Evolutionary conservation across 1,284 basidiomycete genomes (phyloP).

Genomic region (Ceratobasidium sp.): DNA sequence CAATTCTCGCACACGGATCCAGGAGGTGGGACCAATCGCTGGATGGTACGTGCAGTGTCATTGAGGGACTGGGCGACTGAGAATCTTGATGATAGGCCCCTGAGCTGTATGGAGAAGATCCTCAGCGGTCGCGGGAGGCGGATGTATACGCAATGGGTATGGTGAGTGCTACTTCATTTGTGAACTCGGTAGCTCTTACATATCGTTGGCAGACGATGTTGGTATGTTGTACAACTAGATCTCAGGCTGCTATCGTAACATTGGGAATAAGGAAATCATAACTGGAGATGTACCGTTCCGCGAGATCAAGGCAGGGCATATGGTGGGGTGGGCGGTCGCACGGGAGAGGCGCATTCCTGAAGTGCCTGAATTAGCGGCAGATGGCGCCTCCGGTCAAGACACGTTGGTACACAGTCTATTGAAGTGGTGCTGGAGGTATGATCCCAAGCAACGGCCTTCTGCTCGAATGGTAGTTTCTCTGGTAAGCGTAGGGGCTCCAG

Average conservation of each 20-base stretch:
- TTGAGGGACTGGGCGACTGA: not conserved
- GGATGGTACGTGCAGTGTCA: not conserved
- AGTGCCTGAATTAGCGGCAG: not conserved
- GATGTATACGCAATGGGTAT: too few species aligned
- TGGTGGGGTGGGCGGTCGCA: not conserved
- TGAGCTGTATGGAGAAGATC: not conserved
- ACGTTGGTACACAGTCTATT: not conserved
- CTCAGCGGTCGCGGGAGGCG: not conserved
- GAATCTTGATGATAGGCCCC: not conserved
- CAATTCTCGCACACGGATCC: constrained; percentile 6
- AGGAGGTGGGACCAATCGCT: too few species aligned
- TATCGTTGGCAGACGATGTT: constrained; percentile 2
- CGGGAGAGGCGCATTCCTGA: not conserved
- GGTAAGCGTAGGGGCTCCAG: not conserved
- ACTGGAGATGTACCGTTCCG: not conserved
- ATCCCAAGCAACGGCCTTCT: not conserved
- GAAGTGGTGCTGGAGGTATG: not conserved
- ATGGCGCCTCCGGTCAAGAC: too few species aligned
- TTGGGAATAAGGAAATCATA: not conserved
- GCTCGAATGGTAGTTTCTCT: not conserved
- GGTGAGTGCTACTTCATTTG: not conserved
- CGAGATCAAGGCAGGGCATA: not conserved
- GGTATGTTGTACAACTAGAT: not conserved
- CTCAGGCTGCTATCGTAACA: not conserved
- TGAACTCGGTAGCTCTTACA: not conserved